phyloP scores from a whole-genome alignment of 2,329 filamentous ascomycete species.

The Aspergillus uvarum region DNA sequence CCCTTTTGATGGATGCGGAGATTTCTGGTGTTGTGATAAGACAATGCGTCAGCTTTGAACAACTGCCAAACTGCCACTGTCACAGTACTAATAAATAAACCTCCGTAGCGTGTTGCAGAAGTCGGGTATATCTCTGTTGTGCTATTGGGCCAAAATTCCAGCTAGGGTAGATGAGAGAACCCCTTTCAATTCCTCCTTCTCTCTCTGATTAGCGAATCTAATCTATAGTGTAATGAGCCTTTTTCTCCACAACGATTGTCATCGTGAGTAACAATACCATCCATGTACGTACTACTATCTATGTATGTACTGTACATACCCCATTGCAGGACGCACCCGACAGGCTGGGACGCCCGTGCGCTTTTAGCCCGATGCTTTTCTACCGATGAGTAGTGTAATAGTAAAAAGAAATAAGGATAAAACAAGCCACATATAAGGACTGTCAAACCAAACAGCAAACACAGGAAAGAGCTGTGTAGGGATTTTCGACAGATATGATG shows the following conservation, averaged over 20 bases:
- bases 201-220: conserved; percentile 6
- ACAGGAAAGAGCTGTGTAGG: not conserved
- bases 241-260: not conserved
- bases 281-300: not conserved
- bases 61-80: not conserved
- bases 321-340: conserved; percentile 12
- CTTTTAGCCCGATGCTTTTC: conserved; percentile 8
- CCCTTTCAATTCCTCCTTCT: not conserved
- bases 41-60: not conserved
- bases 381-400: not conserved
- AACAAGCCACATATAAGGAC: too few relatives aligned
- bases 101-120: too few relatives aligned
- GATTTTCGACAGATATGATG: not conserved
- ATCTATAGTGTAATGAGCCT: not conserved
- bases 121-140: too few relatives aligned
- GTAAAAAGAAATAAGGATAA: not conserved
- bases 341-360: conserved; percentile 24
- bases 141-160: too few relatives aligned
- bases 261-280: not conserved
- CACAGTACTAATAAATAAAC: too few relatives aligned
- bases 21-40: too few relatives aligned
- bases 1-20: too few relatives aligned
- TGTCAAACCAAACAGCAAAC: not conserved
- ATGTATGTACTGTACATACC: not conserved
- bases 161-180: not conserved